Conservation (phyloP, 169 alveolate genomes). For the Plasmodium blacklocki region DNA sequence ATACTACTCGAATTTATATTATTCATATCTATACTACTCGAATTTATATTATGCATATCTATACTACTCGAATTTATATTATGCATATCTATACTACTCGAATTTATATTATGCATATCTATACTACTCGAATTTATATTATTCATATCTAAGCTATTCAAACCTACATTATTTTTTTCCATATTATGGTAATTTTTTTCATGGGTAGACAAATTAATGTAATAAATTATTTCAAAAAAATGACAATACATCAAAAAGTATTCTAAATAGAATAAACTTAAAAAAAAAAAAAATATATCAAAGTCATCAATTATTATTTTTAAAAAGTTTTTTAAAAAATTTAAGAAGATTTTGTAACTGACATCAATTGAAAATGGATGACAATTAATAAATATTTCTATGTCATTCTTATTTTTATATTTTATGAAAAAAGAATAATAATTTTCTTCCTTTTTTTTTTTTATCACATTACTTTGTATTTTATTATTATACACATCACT, state of each 20-base stretch:
- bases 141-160: no score
- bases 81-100: neutral
- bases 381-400: neutral
- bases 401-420: constrained; percentile 19
- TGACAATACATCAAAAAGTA: constrained; percentile 32
- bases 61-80: no score
- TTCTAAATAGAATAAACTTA: constrained; percentile 42
- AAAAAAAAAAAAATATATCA: constrained; percentile 31
- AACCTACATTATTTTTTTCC: constrained; percentile 46
- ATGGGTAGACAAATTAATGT: constrained; percentile 8
- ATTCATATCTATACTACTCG: no score
- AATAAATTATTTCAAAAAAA: constrained; percentile 53
- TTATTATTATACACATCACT: neutral
- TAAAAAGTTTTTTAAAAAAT: constrained; percentile 34
- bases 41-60: no score
- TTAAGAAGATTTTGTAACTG: constrained; percentile 42
- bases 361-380: constrained; percentile 27
- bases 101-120: no score
- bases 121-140: neutral
- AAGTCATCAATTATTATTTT: constrained; percentile 54
- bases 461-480: constrained; percentile 1
- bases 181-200: neutral
- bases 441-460: constrained; percentile 10
- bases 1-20: no score
- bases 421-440: constrained; percentile 29